Evolutionary conservation across 2,329 filamentous ascomycete species (phyloP).

Genomic region (Aspergillus sp.): DNA sequence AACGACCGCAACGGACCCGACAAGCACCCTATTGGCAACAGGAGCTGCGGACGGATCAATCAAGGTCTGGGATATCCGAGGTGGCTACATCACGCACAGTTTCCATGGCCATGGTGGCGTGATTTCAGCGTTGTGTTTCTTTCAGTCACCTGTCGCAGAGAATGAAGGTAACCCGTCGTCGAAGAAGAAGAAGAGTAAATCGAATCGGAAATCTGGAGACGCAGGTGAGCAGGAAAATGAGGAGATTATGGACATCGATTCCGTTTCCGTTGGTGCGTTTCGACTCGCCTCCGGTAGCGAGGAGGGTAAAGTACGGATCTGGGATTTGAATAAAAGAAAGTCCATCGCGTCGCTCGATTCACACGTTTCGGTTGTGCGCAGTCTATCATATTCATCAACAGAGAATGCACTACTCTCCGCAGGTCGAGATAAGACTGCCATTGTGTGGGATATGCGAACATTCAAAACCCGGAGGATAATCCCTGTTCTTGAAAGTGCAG

Average conservation of each 20-base stretch:
- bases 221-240: constrained; percentile 43
- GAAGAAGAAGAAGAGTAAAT: constrained; percentile 51
- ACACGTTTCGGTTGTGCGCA: constrained; percentile 92
- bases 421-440: constrained; percentile 89
- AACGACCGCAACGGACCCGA: constrained; percentile 78
- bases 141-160: constrained; percentile 63
- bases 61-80: constrained; percentile 93
- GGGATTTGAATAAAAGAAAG: constrained; percentile 83
- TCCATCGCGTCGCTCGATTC: constrained; percentile 78
- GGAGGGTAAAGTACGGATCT: constrained; percentile 87
- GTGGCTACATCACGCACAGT: constrained; percentile 89
- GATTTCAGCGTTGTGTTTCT: constrained; percentile 88
- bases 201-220: constrained; percentile 29
- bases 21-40: constrained; percentile 85
- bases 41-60: constrained; percentile 90
- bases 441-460: constrained; percentile 81
- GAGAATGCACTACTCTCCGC: constrained; percentile 78
- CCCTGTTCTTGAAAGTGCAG: constrained; percentile 80
- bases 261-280: constrained; percentile 58
- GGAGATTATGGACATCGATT: constrained; percentile 45
- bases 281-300: constrained; percentile 88
- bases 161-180: constrained; percentile 40
- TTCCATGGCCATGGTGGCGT: constrained; percentile 92
- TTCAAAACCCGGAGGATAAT: constrained; percentile 83
- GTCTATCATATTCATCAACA: constrained; percentile 74